A percentile compares a stretch with the other conserved stretches of the same genome.
These are phyloP conservation scores for Penicillium sp. DNA, from an alignment of 2,329 filamentous ascomycete species.

Conservation along the genomic window DNA sequence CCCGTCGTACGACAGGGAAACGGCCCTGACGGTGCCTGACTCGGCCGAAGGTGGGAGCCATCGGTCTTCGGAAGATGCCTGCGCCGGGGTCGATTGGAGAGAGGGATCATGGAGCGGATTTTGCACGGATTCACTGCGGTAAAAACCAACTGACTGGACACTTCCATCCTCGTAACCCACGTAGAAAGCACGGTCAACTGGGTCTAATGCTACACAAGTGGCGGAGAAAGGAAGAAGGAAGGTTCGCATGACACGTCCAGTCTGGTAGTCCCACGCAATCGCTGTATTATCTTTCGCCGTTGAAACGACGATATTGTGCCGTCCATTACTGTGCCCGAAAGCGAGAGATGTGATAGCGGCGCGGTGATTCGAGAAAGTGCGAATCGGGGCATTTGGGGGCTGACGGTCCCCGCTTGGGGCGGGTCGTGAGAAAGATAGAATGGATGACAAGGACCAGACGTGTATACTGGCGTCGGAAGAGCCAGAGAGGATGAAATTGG, in stretches of 20 bases:
- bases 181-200: constrained; percentile 78
- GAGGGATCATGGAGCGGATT: constrained; percentile 36
- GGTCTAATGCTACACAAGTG: constrained; percentile 72
- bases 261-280: constrained; percentile 89
- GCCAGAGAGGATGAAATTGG: constrained; percentile 47
- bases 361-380: constrained; percentile 72
- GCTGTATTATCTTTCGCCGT: constrained; percentile 82
- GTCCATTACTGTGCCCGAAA: constrained; percentile 65
- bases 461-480: constrained; percentile 78
- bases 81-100: constrained; percentile 41
- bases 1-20: constrained; percentile 78
- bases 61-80: constrained; percentile 40
- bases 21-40: constrained; percentile 63
- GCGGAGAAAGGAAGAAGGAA: constrained; percentile 75
- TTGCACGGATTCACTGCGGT: constrained; percentile 46
- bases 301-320: constrained; percentile 80
- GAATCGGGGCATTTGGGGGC: constrained; percentile 63
- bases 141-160: constrained; percentile 78
- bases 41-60: constrained; percentile 59
- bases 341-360: constrained; percentile 48
- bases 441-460: constrained; percentile 78
- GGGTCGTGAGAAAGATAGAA: constrained; percentile 62
- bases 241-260: constrained; percentile 73
- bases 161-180: constrained; percentile 77
- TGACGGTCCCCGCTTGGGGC: constrained; percentile 41